Evolutionary conservation across 495 filamentous ascomycete genomes (phyloP).

Genomic region (Penicillium steckii): DNA sequence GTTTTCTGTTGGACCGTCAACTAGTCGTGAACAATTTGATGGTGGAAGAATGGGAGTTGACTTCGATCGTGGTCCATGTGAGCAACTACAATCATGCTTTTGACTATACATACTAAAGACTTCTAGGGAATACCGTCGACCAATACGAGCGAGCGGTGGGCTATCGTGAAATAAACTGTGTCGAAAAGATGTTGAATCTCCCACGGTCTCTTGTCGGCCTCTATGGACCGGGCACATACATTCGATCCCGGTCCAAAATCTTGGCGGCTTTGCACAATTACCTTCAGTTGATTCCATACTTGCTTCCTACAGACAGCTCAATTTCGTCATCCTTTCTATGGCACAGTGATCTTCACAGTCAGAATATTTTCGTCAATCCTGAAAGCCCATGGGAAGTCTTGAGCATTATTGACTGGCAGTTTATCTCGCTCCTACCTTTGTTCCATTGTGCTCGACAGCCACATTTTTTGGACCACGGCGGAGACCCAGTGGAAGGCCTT

Average conservation of each 20-base stretch:
- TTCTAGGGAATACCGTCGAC: conserved; percentile 20
- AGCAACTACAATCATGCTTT: conserved; percentile 7
- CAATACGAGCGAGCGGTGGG: conserved; percentile 26
- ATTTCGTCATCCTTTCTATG: conserved; percentile 26
- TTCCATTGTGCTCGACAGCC: conserved; percentile 26
- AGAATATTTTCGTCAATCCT: conserved; percentile 38
- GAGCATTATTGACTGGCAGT: conserved; percentile 38
- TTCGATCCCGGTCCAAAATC: conserved; percentile 23
- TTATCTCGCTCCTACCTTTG: conserved; percentile 25
- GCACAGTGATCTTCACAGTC: conserved; percentile 37
- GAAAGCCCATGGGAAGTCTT: conserved; percentile 25
- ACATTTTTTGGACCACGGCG: conserved; percentile 30
- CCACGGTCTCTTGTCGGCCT: conserved; percentile 26
- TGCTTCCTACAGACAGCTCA: conserved; percentile 24
- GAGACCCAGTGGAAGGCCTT: conserved; percentile 7
- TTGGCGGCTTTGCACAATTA: conserved; percentile 26
- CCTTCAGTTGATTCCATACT: conserved; percentile 20
- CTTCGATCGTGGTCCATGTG: conserved; percentile 33
- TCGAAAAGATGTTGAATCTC: conserved; percentile 20
- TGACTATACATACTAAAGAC: background rate
- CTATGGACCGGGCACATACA: conserved; percentile 30
- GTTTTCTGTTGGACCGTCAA: conserved; percentile 30
- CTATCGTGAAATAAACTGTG: conserved; percentile 27
- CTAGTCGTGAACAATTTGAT: conserved; percentile 25
- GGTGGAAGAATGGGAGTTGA: conserved; percentile 20